Evolutionary conservation across 1,139 yeast species (phyloP), one percentile per base, ranked within the genome.

Genomic region (Yamadazyma diddensiae): DNA sequence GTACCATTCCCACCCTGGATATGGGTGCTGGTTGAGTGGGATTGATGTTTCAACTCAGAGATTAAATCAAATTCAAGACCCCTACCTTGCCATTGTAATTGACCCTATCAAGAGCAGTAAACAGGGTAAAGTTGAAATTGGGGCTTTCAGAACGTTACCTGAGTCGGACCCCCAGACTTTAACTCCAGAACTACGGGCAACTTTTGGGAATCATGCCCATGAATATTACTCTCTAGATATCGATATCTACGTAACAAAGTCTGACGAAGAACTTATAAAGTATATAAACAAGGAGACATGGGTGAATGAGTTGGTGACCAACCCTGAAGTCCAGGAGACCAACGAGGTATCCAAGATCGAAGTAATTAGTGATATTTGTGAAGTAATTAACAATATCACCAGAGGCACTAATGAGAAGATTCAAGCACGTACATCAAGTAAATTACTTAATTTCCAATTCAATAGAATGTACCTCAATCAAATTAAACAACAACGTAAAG

Each of bases 1-100:
- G 95, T 85, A 90, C 58, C 95, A 92, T 58, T 88, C 97, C 3
- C 98, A 92, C 57, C 97, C 97, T 0, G 97, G 97, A 0, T 92
- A 88, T 56, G 97, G 97, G 25, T 85, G 96, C 54, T 84, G 96
- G 95, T 60, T 88, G 26, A 80, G 92, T 41, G 94, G 92, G 12
- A 87, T 88, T 30, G 97, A 88, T 58, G 94, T 88, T 19, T 79
- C 84, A 35, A 88, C 97, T 0, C 96, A 92, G 53, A 67, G 75
- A 37, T 62, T 90, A 55, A 88, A 90, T 52, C 97, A 88, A 56
- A 87, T 79, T 52, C 96, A 88, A 54, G 97, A 88, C 50, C 97
- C 97, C 1, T 88, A 86, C 52, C 63, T 88, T 42, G 97, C 96
- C 0, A 68, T 88, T 29, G 97, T 88, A 5, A 71, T 88, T 33